Base-by-base conservation (phyloP, 306 rosid species). In the Neltuma alba region DNA sequence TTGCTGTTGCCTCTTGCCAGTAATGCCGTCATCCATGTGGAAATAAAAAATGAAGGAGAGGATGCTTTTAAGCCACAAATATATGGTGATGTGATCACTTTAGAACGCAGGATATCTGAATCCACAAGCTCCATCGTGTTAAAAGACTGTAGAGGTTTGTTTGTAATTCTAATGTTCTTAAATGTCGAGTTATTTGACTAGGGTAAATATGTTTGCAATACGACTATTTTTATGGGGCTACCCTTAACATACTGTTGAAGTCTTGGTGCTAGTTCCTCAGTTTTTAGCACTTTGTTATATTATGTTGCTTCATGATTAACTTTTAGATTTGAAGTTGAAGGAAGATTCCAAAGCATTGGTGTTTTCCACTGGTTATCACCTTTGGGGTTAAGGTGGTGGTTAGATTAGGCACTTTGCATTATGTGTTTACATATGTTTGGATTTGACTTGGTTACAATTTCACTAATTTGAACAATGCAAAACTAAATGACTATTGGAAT, bases 21-120 rank as follows among this genome's bases (percentile, higher is more conserved):
- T 80, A 75, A 80, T 69, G 96, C 99, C 44, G 77, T 89, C 62
- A 85, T 95, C 81, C 91, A 81, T 37, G 96, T 95, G 34, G 98
- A 89, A 77, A 80, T 95, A 65, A 88, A 85, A 79, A 95, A 92
- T 82, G 86, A 84, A 80, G 99, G 99, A 57, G 98, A 89, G 66
- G 98, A 91, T 86, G 97, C 99, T 82, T 92, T 95, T 63, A 95
- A 91, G 91, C 92, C 88, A 34, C 89, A 87, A 71, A 48, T 85
- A 75, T 95, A 86, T 76, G 98, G 99, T 10, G 85, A 84, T 70
- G 78, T 73, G 72, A 91, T 95, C 76, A 88, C 74, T 70, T 78
- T 95, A 54, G 97, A 95, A 72, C 93, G 98, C 44, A 87, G 88
- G 86, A 89, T 95, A 74, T 82, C 92, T 50, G 97, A 86, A 79